Conservation (phyloP, 192 early-diverging fungal genomes). For the Coemansia sp. region DNA sequence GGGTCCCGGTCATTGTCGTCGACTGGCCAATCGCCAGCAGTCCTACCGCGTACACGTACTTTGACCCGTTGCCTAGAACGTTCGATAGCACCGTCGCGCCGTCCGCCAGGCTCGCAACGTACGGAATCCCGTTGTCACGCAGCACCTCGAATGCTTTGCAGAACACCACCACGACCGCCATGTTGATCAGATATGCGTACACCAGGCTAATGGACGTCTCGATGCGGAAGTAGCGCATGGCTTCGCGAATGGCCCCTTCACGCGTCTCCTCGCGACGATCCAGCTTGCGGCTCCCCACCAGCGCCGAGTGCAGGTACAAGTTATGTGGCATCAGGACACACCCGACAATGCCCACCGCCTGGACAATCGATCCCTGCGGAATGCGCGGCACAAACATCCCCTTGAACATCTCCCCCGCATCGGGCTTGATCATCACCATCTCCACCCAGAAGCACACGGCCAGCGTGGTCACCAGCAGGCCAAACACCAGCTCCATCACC, state of each 20-base stretch:
- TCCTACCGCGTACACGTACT: conserved; percentile 74
- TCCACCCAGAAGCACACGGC: conserved; percentile 75
- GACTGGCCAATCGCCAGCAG: conserved; percentile 79
- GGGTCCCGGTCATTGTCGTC: conserved; percentile 83
- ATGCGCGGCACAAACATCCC: conserved; percentile 59
- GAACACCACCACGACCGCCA: conserved; percentile 67
- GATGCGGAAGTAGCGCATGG: conserved; percentile 63
- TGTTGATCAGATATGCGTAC: conserved; percentile 65
- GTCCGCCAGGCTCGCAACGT: conserved; percentile 36
- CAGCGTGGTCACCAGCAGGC: conserved; percentile 62
- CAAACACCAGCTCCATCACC: conserved; percentile 72
- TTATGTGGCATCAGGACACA: conserved; percentile 87
- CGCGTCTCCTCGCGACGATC: conserved; percentile 45
- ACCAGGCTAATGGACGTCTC: conserved; percentile 56
- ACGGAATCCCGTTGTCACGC: conserved; percentile 42
- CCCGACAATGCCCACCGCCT: conserved; percentile 64
- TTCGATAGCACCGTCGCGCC: conserved; percentile 52
- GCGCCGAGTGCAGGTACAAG: conserved; percentile 77
- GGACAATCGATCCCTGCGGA: conserved; percentile 52
- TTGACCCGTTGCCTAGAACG: conserved; percentile 61
- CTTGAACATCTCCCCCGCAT: conserved; percentile 47
- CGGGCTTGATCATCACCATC: conserved; percentile 57
- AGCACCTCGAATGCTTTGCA: conserved; percentile 52
- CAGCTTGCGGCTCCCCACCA: conserved; percentile 62
- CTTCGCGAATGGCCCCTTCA: conserved; percentile 58